Percentiles rank a stretch among this genome's conserved stretches.
Conservation (phyloP, 768 basidiomycete genomes). For the Auriculariales sp. region DNA sequence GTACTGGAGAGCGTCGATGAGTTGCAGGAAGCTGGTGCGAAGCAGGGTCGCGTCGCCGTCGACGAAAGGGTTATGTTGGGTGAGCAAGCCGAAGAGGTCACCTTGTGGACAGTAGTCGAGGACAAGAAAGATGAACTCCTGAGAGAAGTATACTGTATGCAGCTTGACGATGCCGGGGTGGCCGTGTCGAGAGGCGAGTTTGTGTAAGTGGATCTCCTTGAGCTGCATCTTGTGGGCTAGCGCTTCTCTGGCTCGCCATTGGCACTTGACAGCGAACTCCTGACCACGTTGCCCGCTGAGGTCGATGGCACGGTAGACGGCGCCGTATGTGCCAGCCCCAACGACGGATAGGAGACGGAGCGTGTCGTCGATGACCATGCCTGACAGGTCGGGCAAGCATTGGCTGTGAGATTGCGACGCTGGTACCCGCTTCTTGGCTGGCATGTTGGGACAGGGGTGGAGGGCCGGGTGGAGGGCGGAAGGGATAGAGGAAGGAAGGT, state of each 20-base stretch:
- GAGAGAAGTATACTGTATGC: constrained; percentile 46
- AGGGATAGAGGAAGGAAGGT: not conserved
- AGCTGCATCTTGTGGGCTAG: constrained; percentile 28
- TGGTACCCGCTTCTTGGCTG: not conserved
- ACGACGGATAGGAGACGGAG: constrained; percentile 78
- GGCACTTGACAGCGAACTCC: constrained; percentile 83
- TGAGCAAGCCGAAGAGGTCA: constrained; percentile 31
- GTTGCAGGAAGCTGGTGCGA: constrained; percentile 81
- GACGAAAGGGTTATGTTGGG: constrained; percentile 23
- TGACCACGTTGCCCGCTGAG: constrained; percentile 24
- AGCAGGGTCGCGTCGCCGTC: constrained; percentile 77
- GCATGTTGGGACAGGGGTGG: not conserved
- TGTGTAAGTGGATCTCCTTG: constrained; percentile 54
- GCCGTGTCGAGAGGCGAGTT: constrained; percentile 36
- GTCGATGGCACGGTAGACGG: constrained; percentile 83
- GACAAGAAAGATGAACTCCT: constrained; percentile 53
- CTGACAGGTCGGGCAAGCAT: constrained; percentile 22
- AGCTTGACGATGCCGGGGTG: constrained; percentile 56
- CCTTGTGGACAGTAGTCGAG: constrained; percentile 88
- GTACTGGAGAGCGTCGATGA: constrained; percentile 86
- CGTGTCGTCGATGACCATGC: constrained; percentile 68
- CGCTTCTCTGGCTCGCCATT: constrained; percentile 32
- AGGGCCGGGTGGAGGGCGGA: not conserved
- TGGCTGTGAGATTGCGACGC: constrained; percentile 1
- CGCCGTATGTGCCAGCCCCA: constrained; percentile 88